phyloP scores from a whole-genome alignment of 768 basidiomycete species.

The Lactarius akahatsu region DNA sequence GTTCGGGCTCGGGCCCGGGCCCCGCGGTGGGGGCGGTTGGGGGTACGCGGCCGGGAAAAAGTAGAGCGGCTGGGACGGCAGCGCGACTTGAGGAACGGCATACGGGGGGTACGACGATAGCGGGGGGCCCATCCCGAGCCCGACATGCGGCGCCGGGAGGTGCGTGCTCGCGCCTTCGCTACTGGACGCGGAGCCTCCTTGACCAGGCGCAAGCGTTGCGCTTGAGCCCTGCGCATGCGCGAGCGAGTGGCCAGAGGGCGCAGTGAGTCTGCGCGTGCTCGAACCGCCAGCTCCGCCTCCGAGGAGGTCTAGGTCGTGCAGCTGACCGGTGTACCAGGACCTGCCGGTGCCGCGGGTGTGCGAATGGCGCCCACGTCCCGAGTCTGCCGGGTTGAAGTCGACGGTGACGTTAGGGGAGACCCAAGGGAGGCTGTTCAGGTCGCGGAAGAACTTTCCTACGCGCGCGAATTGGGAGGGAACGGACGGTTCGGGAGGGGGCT shows the following conservation, averaged over 20 bases:
- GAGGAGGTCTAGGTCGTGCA: constrained; percentile 24
- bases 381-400: constrained; percentile 26
- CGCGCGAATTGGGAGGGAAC: constrained; percentile 25
- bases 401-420: constrained; percentile 24
- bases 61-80: constrained; percentile 24
- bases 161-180: constrained; percentile 7
- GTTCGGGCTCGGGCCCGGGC: not conserved
- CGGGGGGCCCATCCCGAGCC: not conserved
- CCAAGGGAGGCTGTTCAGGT: constrained; percentile 28
- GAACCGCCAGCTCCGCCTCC: constrained; percentile 12
- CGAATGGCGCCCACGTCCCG: constrained; percentile 14
- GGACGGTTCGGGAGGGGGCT: constrained; percentile 16
- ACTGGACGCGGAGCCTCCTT: constrained; percentile 25
- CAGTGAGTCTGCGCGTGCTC: constrained; percentile 13
- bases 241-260: constrained; percentile 16
- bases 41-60: constrained; percentile 21
- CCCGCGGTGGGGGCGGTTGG: not conserved
- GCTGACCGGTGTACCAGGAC: constrained; percentile 28
- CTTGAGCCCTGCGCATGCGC: constrained; percentile 17
- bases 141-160: constrained; percentile 8
- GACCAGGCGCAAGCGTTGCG: constrained; percentile 17
- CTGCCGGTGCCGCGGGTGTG: constrained; percentile 4
- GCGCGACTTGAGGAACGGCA: constrained; percentile 16
- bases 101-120: constrained; percentile 10
- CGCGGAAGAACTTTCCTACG: constrained; percentile 26